These are phyloP conservation scores for Rutstroemia sp. DNA, from an alignment of 2,329 filamentous ascomycete genomes.

Conservation along the genomic window DNA sequence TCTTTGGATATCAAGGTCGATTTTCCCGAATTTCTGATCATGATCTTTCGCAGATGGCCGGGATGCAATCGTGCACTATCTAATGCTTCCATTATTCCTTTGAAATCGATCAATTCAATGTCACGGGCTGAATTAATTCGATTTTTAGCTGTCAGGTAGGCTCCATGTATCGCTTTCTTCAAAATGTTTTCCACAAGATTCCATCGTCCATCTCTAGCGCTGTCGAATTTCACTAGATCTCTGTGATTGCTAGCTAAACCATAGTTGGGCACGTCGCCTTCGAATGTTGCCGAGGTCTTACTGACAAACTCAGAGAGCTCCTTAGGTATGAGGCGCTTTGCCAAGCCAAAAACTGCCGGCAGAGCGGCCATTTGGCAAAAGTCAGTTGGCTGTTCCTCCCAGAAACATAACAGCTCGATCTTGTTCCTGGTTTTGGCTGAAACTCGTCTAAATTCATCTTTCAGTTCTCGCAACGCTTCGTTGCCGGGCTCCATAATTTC, in stretches of 20 bases:
- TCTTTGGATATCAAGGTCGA: no score
- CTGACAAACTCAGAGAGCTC: not conserved
- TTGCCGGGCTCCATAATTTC: not conserved
- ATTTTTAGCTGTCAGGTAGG: conserved; percentile 4
- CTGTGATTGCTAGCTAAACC: not conserved
- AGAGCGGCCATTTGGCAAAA: not conserved
- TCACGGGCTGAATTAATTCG: not conserved
- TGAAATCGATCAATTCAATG: not conserved
- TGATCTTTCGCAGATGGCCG: no score
- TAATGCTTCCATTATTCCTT: no score
- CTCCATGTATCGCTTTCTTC: not conserved
- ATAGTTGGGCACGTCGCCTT: not conserved
- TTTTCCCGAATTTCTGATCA: no score
- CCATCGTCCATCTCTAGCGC: not conserved
- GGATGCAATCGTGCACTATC: no score
- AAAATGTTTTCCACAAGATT: not conserved
- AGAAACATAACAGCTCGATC: not conserved
- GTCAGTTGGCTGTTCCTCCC: not conserved
- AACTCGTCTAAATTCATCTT: not conserved
- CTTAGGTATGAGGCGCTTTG: not conserved
- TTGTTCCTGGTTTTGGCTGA: not conserved
- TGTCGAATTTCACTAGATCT: not conserved
- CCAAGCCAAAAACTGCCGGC: not conserved
- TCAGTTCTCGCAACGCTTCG: not conserved
- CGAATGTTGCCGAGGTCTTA: not conserved